Evolutionary conservation across 495 filamentous ascomycete genomes (phyloP).

Genomic region (Aspergillus baeticus): DNA sequence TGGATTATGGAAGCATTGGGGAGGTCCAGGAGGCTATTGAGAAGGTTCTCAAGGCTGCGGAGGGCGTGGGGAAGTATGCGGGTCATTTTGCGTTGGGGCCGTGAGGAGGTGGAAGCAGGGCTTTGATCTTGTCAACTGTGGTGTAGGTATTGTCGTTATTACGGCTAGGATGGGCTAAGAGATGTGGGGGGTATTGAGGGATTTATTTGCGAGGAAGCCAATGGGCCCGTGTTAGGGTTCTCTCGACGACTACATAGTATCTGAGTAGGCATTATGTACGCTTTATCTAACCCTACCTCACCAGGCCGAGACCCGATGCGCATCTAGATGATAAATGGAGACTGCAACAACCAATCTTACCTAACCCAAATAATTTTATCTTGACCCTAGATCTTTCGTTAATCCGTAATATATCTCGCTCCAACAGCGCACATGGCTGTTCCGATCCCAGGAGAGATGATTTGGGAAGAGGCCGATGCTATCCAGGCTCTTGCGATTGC

Average conservation of each 20-base stretch:
- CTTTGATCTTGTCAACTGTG: constrained; percentile 22
- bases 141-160: constrained; percentile 28
- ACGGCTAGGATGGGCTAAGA: constrained; percentile 10
- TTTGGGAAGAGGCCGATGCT: constrained; percentile 1
- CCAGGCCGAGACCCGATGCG: not conserved
- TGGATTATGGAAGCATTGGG: constrained; percentile 27
- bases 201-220: not conserved
- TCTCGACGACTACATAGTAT: no score
- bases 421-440: not conserved
- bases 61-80: constrained; percentile 35
- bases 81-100: constrained; percentile 20
- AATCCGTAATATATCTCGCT: not conserved
- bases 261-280: no score
- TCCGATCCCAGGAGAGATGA: not conserved
- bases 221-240: no score
- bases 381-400: no score
- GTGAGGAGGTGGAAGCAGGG: constrained; percentile 25
- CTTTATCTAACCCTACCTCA: not conserved
- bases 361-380: no score
- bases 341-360: no score
- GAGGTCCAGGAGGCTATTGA: constrained; percentile 32
- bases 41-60: constrained; percentile 29
- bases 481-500: constrained; percentile 6
- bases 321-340: not conserved
- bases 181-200: not conserved